These are phyloP conservation scores for Coelastrella sp. DNA, from an alignment of 139 green algal species.

Conservation along the genomic window DNA sequence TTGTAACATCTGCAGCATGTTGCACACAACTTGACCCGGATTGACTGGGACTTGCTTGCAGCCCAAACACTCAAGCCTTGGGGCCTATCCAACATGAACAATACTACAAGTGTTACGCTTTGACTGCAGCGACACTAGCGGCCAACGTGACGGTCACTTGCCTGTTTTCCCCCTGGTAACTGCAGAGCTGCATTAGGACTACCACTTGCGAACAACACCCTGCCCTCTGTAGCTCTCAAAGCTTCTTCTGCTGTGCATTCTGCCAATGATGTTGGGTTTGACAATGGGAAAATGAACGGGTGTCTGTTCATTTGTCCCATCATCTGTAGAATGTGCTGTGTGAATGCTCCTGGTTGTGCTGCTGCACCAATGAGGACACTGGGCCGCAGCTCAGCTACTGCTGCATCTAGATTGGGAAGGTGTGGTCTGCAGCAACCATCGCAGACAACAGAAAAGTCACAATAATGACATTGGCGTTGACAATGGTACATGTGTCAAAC, in stretches of 20 bases:
- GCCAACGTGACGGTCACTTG: too few species aligned
- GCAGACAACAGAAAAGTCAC: background rate
- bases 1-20: too few species aligned
- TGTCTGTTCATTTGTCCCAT: conserved; percentile 9
- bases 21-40: too few species aligned
- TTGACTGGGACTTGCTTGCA: too few species aligned
- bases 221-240: conserved; percentile 63
- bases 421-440: conserved; percentile 49
- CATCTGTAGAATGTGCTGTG: background rate
- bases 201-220: conserved; percentile 24
- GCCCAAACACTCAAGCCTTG: too few species aligned
- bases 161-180: background rate
- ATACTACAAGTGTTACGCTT: too few species aligned
- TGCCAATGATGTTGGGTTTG: conserved; percentile 87
- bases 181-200: conserved; percentile 7
- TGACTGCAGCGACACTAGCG: too few species aligned
- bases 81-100: too few species aligned
- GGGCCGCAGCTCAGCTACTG: conserved; percentile 58
- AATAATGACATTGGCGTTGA: background rate
- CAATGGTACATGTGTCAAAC: background rate
- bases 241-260: conserved; percentile 86
- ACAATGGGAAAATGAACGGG: conserved; percentile 88
- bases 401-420: conserved; percentile 48
- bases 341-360: conserved; percentile 11
- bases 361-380: conserved; percentile 68